phyloP scores from a whole-genome alignment of 768 basidiomycete species.

The Thelephora aurantiotincta region DNA sequence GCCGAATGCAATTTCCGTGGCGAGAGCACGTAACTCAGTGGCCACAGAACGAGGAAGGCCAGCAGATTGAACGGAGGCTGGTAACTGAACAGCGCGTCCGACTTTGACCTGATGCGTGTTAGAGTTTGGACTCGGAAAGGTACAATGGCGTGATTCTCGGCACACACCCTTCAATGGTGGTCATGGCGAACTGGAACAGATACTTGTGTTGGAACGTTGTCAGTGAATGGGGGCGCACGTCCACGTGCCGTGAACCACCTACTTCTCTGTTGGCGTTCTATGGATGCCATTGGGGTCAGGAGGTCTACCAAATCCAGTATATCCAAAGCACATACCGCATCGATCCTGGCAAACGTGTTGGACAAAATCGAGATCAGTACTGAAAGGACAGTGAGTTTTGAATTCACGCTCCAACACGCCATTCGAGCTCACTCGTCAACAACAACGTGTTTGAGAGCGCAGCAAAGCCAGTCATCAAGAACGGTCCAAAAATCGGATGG shows the following conservation, averaged over 20 bases:
- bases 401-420: not conserved
- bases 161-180: conserved; percentile 74
- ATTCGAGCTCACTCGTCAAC: conserved; percentile 48
- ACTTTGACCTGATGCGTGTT: conserved; percentile 51
- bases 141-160: not conserved
- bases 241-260: not conserved
- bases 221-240: not conserved
- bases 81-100: conserved; percentile 83
- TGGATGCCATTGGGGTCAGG: not conserved
- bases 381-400: conserved; percentile 5
- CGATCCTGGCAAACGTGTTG: conserved; percentile 74
- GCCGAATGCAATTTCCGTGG: conserved; percentile 69
- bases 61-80: conserved; percentile 82
- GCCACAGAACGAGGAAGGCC: conserved; percentile 70
- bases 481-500: conserved; percentile 53
- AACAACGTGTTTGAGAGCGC: conserved; percentile 68
- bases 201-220: conserved; percentile 30
- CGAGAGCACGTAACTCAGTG: conserved; percentile 58
- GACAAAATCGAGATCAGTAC: conserved; percentile 84
- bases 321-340: conserved; percentile 28
- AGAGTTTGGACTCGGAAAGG: not conserved
- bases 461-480: conserved; percentile 70
- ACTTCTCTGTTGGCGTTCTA: conserved; percentile 53
- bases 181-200: conserved; percentile 75
- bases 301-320: not conserved